Percentiles rank a stretch among this genome's conserved stretches.
These are phyloP conservation scores for Thermomyces lanuginosus DNA, from an alignment of 2,329 filamentous ascomycete genomes.

Conservation along the genomic window DNA sequence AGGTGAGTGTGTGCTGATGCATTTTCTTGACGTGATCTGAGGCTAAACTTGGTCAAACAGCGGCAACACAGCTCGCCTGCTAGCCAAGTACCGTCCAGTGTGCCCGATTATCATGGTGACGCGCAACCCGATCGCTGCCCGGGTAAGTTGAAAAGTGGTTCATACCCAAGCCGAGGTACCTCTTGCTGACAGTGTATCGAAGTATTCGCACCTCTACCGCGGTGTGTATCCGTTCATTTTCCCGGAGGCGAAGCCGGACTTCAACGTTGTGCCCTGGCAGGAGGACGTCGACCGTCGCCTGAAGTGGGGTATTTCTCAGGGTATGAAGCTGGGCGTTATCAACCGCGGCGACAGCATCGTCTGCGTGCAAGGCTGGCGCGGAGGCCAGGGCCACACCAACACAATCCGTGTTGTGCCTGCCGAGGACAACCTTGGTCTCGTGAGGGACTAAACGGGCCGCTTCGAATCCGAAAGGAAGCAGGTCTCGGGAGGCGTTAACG, in stretches of 20 bases:
- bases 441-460: constrained; percentile 5
- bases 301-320: constrained; percentile 87
- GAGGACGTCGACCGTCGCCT: constrained; percentile 95
- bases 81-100: constrained; percentile 96
- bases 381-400: constrained; percentile 53
- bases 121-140: constrained; percentile 63
- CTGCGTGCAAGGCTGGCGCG: constrained; percentile 52
- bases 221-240: constrained; percentile 97
- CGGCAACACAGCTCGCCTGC: constrained; percentile 80
- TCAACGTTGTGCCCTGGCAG: constrained; percentile 85
- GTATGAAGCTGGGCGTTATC: constrained; percentile 65
- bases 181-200: no score
- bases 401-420: constrained; percentile 39
- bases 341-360: constrained; percentile 58
- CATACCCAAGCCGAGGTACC: no score
- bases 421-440: constrained; percentile 28
- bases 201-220: constrained; percentile 89
- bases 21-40: not conserved
- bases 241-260: constrained; percentile 85
- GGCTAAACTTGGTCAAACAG: constrained; percentile 28
- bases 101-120: constrained; percentile 99
- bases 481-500: no score
- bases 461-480: no score
- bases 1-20: constrained; percentile 36
- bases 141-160: constrained; percentile 37